These are phyloP conservation scores for Orbilia blumenaviensis DNA, from an alignment of 2,329 filamentous ascomycete genomes.

Conservation along the genomic window DNA sequence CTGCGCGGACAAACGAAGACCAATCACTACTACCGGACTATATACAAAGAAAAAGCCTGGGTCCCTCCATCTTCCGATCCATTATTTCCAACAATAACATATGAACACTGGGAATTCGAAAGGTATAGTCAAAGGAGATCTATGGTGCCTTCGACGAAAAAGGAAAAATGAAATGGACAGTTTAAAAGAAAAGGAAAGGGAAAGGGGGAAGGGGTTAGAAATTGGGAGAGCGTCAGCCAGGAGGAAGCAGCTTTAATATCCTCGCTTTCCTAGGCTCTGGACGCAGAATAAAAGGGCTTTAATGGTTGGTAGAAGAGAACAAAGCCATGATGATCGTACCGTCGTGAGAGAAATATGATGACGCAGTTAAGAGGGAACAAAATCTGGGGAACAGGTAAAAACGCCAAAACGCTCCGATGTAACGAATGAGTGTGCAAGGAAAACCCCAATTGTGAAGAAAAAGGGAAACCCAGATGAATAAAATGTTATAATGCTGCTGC, in stretches of 20 bases:
- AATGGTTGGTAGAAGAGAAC: conserved; percentile 1
- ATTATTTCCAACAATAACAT: conserved; percentile 27
- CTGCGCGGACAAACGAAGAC: conserved; percentile 13
- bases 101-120: conserved; percentile 13
- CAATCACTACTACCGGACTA: conserved; percentile 10
- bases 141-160: conserved; percentile 16
- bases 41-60: conserved; percentile 21
- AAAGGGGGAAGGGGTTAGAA: not conserved
- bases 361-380: conserved; percentile 19
- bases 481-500: conserved; percentile 11
- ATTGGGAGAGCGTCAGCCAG: not conserved
- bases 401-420: conserved; percentile 49
- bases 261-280: conserved; percentile 8
- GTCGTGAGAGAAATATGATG: conserved; percentile 47
- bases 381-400: conserved; percentile 22
- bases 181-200: not conserved
- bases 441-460: not conserved
- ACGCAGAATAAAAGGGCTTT: conserved; percentile 13
- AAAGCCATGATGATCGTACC: conserved; percentile 49
- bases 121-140: conserved; percentile 21
- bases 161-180: not conserved
- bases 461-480: conserved; percentile 31
- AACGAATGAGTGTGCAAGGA: conserved; percentile 49
- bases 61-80: conserved; percentile 12
- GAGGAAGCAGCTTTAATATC: conserved; percentile 1